phyloP scores from a whole-genome alignment of 495 filamentous ascomycete species.

The Tetracladium setigerum region DNA sequence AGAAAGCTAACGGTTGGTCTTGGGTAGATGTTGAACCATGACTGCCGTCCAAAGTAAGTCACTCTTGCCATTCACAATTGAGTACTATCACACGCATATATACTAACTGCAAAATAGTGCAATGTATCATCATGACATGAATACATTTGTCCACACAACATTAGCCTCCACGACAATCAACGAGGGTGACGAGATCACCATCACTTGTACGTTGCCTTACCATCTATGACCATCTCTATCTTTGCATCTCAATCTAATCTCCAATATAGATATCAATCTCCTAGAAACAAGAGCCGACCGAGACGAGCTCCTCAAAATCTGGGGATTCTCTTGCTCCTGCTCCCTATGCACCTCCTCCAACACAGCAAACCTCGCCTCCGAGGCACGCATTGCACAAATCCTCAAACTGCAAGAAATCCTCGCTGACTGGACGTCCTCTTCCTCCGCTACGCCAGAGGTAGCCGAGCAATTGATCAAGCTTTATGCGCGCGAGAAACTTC shows the following conservation, averaged over 20 bases:
- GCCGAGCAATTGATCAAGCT: conserved; percentile 10
- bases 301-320: neutral
- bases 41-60: conserved; percentile 19
- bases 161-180: conserved; percentile 15
- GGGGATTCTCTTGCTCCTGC: conserved; percentile 17
- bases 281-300: conserved; percentile 10
- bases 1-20: neutral
- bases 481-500: conserved; percentile 10
- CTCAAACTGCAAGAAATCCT: conserved; percentile 5
- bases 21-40: conserved; percentile 18
- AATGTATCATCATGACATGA: conserved; percentile 15
- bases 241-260: neutral
- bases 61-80: neutral
- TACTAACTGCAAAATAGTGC: conserved; percentile 10
- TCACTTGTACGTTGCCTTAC: conserved; percentile 11
- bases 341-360: conserved; percentile 8
- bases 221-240: no score
- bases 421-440: conserved; percentile 11
- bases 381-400: conserved; percentile 9
- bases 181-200: conserved; percentile 18
- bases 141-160: conserved; percentile 13
- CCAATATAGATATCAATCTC: conserved; percentile 17
- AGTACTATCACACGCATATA: neutral
- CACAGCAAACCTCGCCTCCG: conserved; percentile 2
- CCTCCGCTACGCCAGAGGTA: conserved; percentile 10